phyloP scores from a whole-genome alignment of 2,329 filamentous ascomycete species.

The Colletotrichum spaethianum region DNA sequence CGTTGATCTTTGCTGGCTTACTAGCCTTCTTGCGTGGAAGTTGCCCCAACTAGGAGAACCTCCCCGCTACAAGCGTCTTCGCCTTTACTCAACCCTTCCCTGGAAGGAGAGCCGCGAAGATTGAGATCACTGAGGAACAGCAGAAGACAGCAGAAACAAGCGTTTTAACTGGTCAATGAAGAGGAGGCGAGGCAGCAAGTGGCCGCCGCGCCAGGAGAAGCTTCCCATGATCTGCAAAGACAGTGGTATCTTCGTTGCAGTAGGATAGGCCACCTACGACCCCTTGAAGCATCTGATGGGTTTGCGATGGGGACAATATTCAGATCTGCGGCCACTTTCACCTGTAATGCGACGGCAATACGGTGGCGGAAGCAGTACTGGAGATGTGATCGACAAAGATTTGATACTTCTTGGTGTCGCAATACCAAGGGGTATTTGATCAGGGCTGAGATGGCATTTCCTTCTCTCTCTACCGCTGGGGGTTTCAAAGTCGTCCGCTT shows the following conservation, averaged over 20 bases:
- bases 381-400: background rate
- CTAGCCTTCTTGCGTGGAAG: background rate
- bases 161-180: slow-evolving; percentile 22
- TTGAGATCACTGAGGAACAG: slow-evolving; percentile 11
- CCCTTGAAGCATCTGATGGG: background rate
- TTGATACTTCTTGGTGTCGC: background rate
- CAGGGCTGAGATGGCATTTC: slow-evolving; percentile 7
- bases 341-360: slow-evolving; percentile 17
- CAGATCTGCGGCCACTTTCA: slow-evolving; percentile 14
- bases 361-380: background rate
- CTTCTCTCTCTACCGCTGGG: background rate
- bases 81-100: background rate
- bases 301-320: background rate
- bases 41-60: background rate
- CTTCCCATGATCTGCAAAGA: slow-evolving; percentile 13
- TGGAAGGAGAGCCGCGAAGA: background rate
- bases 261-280: background rate
- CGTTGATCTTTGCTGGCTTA: slow-evolving; percentile 13
- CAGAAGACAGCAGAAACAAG: slow-evolving; percentile 1
- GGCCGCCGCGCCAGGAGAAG: background rate
- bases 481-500: background rate
- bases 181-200: slow-evolving; percentile 8
- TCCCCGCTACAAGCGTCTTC: background rate
- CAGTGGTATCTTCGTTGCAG: background rate
- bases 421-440: background rate